These are phyloP conservation scores for Phytophthora fragariae DNA, from an alignment of 352 stramenopile species.

Conservation along the genomic window DNA sequence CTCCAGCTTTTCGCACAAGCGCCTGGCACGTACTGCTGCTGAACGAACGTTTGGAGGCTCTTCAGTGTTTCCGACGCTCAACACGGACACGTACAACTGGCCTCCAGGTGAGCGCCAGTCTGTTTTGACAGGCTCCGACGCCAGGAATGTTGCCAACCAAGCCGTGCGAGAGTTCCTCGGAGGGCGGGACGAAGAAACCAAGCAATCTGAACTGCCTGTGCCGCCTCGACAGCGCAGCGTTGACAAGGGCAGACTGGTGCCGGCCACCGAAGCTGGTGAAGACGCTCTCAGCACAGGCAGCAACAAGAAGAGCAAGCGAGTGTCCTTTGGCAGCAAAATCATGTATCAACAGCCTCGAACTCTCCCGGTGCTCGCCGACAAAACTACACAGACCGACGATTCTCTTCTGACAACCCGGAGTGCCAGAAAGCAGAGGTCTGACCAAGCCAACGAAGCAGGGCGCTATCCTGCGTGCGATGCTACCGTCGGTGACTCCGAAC, in stretches of 20 bases:
- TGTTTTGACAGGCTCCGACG: conserved; percentile 45
- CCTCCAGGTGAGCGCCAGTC: conserved; percentile 26
- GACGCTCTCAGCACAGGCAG: conserved; percentile 2
- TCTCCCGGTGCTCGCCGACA: conserved; percentile 40
- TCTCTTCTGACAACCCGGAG: conserved; percentile 10
- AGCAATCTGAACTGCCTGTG: conserved; percentile 15
- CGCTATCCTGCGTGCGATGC: conserved; percentile 17
- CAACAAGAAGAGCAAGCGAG: conserved; percentile 29
- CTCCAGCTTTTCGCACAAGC: conserved; percentile 29
- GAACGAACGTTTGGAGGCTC: conserved; percentile 34
- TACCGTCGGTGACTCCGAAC: conserved; percentile 14
- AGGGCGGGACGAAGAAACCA: conserved; percentile 21
- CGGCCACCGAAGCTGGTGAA: neutral
- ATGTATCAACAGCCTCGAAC: conserved; percentile 28
- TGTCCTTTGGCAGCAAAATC: conserved; percentile 33
- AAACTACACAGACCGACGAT: conserved; percentile 48
- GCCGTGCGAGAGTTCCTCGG: conserved; percentile 47
- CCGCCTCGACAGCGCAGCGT: neutral
- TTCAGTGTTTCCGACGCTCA: conserved; percentile 35
- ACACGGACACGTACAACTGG: conserved; percentile 29
- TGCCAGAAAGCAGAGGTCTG: conserved; percentile 3
- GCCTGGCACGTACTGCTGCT: conserved; percentile 18
- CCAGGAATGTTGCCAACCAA: conserved; percentile 46
- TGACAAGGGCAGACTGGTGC: neutral
- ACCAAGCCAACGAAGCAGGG: neutral